A percentile compares a stretch with the other conserved stretches of the same genome.
phyloP scores from a whole-genome alignment of 2,329 filamentous ascomycete genomes.

The Curvularia sp. region DNA sequence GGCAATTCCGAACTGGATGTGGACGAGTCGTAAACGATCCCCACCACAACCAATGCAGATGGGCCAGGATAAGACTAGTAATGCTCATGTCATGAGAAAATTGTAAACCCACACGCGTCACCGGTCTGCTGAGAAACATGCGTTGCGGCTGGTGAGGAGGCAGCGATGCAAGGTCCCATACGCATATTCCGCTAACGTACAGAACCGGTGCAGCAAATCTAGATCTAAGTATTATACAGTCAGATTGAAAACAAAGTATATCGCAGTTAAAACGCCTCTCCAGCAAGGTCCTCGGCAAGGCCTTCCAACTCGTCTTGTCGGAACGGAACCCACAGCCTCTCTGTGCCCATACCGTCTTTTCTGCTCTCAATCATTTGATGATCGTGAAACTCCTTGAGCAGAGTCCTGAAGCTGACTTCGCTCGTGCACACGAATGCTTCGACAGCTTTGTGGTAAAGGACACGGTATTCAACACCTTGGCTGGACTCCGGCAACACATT shows the following conservation, averaged over 20 bases:
- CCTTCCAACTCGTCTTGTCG: conserved; percentile 86
- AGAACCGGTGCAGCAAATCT: background rate
- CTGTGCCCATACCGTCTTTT: conserved; percentile 84
- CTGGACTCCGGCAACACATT: conserved; percentile 43
- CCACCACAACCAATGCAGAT: background rate
- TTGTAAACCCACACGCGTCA: background rate
- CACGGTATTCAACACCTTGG: conserved; percentile 83
- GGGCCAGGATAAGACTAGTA: background rate
- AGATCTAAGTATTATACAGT: background rate
- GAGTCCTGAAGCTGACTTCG: conserved; percentile 91
- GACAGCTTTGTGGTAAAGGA: conserved; percentile 92
- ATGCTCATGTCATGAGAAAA: background rate
- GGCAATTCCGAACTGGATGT: background rate
- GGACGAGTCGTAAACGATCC: background rate
- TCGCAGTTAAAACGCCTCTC: conserved; percentile 34
- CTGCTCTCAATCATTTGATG: conserved; percentile 95
- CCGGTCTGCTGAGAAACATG: background rate
- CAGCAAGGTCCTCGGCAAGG: conserved; percentile 77
- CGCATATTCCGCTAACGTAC: background rate
- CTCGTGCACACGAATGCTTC: conserved; percentile 97
- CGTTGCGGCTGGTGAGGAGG: background rate
- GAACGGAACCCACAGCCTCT: conserved; percentile 85
- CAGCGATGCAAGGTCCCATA: background rate
- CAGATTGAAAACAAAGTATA: background rate
- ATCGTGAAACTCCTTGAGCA: conserved; percentile 97